These are phyloP conservation scores for Fraxinus xanthoxyloides DNA, from an alignment of 305 asterid species.

Conservation along the genomic window DNA sequence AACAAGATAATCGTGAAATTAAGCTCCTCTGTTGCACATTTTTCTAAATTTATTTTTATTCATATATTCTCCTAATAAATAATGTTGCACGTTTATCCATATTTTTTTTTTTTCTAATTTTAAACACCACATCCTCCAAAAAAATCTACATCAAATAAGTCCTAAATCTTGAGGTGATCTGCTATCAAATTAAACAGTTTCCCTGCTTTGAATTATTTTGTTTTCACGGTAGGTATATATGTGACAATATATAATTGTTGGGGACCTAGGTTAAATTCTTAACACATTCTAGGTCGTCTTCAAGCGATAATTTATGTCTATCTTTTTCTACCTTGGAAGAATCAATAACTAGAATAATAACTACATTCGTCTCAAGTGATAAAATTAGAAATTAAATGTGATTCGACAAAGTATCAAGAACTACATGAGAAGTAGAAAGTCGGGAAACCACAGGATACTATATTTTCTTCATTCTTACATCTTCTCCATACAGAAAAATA, in stretches of 20 bases:
- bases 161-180: neutral
- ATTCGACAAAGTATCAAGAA: neutral
- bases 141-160: neutral
- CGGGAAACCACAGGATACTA: neutral
- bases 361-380: no score
- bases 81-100: neutral
- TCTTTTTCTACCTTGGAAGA: neutral
- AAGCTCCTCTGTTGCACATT: neutral
- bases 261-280: neutral
- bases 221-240: neutral
- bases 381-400: neutral
- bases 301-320: neutral
- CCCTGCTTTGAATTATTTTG: neutral
- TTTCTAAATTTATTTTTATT: neutral
- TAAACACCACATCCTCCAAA: neutral
- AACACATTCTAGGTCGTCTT: neutral
- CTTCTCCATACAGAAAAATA: neutral
- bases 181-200: neutral
- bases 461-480: no score
- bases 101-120: neutral
- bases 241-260: neutral
- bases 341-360: neutral
- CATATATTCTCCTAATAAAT: neutral
- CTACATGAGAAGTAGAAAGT: neutral
- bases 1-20: neutral